Conservation (phyloP, 139 green algal species). For the Chlorella sp. region DNA sequence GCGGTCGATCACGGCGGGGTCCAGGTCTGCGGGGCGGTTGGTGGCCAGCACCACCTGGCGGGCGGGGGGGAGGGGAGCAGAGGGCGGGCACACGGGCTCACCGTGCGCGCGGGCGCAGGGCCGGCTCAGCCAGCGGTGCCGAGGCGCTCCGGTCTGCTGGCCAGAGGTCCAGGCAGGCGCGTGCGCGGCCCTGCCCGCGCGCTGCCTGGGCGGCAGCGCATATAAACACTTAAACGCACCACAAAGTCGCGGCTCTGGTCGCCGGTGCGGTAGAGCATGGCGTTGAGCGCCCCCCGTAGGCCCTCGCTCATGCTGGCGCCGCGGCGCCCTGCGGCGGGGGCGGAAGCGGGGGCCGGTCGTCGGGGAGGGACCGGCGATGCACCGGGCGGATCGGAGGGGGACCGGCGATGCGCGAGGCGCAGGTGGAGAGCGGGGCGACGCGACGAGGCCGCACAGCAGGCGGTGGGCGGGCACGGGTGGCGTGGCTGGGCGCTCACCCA, state of each 20-base stretch:
- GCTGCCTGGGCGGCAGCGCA: no score
- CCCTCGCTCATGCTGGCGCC: constrained; percentile 87
- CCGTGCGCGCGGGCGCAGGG: no score
- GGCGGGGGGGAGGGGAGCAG: not conserved
- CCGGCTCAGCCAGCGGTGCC: no score
- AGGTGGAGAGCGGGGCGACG: no score
- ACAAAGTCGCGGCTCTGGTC: constrained; percentile 63
- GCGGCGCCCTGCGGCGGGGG: constrained; percentile 49
- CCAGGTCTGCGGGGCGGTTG: constrained; percentile 92
- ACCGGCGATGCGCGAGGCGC: no score
- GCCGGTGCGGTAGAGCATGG: constrained; percentile 87
- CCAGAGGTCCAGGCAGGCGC: no score
- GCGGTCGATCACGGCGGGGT: constrained; percentile 91
- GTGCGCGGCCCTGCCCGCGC: no score
- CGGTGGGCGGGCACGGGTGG: not conserved
- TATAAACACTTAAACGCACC: no score
- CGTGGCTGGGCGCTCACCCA: constrained; percentile 48
- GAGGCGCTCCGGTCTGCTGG: no score
- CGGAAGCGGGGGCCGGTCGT: not conserved
- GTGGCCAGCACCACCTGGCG: constrained; percentile 93
- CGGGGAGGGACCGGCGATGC: not conserved
- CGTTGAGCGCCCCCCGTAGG: constrained; percentile 92
- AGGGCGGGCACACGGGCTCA: not conserved
- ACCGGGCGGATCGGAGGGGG: not conserved
- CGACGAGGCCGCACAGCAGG: no score